A percentile compares a stretch with the other conserved stretches of the same genome.
Conservation (phyloP, 495 filamentous ascomycete species). For the Aspergillus haitiensis region DNA sequence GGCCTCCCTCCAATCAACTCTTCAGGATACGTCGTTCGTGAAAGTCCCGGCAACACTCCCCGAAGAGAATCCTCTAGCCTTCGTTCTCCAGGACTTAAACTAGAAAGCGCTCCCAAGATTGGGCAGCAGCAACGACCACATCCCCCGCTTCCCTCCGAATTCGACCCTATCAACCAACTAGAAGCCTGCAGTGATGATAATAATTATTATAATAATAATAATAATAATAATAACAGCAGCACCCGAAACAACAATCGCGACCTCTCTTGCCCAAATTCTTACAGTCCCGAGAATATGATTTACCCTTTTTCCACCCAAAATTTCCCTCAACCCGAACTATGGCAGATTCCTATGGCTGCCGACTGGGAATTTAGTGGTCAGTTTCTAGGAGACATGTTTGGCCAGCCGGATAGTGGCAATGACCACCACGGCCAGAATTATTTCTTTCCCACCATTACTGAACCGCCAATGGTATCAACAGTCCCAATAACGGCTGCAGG, state of each 20-base stretch:
- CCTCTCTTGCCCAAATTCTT: constrained; percentile 12
- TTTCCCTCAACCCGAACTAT: constrained; percentile 35
- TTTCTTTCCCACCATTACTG: neutral
- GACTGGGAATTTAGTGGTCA: constrained; percentile 41
- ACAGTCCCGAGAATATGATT: constrained; percentile 20
- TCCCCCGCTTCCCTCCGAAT: neutral
- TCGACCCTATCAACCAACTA: too few species aligned
- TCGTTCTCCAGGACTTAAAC: neutral
- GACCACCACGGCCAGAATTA: neutral
- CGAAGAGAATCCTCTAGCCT: neutral
- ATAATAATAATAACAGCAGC: too few species aligned
- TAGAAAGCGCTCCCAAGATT: neutral
- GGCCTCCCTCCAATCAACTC: constrained; percentile 43
- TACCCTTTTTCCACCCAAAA: constrained; percentile 30
- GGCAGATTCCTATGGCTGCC: constrained; percentile 41
- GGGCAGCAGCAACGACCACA: neutral
- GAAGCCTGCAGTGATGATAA: too few species aligned
- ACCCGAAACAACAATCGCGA: constrained; percentile 14
- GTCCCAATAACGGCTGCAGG: neutral
- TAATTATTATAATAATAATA: too few species aligned
- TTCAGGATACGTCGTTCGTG: constrained; percentile 41
- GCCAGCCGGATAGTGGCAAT: constrained; percentile 16
- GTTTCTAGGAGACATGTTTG: constrained; percentile 34
- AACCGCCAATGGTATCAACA: neutral
- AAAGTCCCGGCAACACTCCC: constrained; percentile 25